Conservation (phyloP, 768 basidiomycete genomes). For the Panaeolus cyanescens region DNA sequence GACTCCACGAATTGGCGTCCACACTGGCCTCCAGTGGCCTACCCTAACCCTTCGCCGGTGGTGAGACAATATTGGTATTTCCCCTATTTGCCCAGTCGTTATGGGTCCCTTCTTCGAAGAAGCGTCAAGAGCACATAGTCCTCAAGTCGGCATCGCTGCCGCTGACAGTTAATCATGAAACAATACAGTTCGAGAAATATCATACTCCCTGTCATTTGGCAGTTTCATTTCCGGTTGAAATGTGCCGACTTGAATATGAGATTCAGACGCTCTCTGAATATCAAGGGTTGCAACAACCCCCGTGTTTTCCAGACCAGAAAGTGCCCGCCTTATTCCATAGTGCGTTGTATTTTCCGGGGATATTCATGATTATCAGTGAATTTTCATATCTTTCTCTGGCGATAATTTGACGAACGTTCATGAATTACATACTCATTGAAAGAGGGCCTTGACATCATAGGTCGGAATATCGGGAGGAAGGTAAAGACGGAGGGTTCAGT, state of each 20-base stretch:
- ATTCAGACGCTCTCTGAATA: neutral
- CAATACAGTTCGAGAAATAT: neutral
- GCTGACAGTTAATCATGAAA: neutral
- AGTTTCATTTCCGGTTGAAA: neutral
- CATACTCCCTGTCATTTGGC: neutral
- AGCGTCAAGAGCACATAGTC: neutral
- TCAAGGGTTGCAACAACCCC: neutral
- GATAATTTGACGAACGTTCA: neutral
- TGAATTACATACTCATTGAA: too few relatives aligned
- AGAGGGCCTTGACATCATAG: neutral
- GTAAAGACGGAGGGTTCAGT: neutral
- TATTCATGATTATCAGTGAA: neutral
- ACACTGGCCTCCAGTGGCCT: neutral
- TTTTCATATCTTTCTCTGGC: neutral
- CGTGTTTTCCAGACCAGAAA: constrained; percentile 4
- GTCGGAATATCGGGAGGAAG: neutral
- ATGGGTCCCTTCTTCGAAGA: neutral
- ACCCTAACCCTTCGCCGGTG: constrained; percentile 1
- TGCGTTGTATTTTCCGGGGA: neutral
- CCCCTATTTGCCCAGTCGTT: neutral
- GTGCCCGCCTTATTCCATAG: neutral
- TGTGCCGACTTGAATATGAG: neutral
- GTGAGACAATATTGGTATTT: neutral
- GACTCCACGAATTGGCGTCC: neutral
- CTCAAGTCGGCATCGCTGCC: neutral